These are phyloP conservation scores for Eucalyptus cloeziana DNA, from an alignment of 345 rosid species.

Conservation along the genomic window DNA sequence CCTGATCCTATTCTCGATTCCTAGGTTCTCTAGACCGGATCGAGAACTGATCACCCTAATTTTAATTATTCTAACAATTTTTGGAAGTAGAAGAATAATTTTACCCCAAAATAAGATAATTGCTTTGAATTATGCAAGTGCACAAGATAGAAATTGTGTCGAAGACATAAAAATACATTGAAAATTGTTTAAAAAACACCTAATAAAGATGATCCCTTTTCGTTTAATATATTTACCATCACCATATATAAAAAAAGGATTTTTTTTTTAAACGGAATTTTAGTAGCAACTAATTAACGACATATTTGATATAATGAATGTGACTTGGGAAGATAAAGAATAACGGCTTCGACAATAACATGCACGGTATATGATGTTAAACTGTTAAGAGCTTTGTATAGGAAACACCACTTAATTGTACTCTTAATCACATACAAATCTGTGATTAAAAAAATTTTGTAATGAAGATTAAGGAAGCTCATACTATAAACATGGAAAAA, in stretches of 20 bases:
- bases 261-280: background rate
- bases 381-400: background rate
- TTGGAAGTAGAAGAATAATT: background rate
- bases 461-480: background rate
- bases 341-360: background rate
- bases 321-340: background rate
- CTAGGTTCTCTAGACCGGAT: too few relatives aligned
- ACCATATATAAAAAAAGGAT: background rate
- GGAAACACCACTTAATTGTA: background rate
- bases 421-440: background rate
- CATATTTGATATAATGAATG: background rate
- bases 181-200: background rate
- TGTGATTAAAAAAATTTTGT: background rate
- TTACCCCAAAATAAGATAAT: background rate
- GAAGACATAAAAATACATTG: background rate
- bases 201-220: background rate
- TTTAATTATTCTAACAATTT: background rate
- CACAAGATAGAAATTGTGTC: background rate
- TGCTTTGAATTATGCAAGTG: background rate
- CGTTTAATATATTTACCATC: background rate
- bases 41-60: too few relatives aligned
- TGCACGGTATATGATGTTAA: background rate
- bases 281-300: background rate
- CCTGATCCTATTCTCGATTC: too few relatives aligned
- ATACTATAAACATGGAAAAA: background rate